A percentile compares a stretch with the other conserved stretches of the same genome.
Conservation (phyloP, 1,139 yeast species). For the Suhomyces guaymorum region DNA sequence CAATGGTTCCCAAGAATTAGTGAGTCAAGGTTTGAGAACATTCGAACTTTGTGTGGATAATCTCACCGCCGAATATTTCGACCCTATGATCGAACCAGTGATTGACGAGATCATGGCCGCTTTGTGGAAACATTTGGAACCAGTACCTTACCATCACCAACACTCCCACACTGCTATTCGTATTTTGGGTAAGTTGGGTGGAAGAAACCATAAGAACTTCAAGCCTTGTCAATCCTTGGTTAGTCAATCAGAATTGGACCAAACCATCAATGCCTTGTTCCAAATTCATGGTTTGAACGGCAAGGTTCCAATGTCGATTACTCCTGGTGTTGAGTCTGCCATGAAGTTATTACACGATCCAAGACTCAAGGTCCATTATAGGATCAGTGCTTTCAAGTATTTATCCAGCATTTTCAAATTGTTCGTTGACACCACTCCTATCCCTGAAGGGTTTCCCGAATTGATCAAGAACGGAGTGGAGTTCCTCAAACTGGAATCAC, state of each 20-base stretch:
- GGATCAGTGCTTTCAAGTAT: conserved; percentile 76
- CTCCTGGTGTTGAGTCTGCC: conserved; percentile 84
- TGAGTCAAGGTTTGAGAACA: conserved; percentile 90
- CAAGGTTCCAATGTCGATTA: conserved; percentile 67
- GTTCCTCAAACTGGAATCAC: conserved; percentile 48
- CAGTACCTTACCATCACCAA: conserved; percentile 89
- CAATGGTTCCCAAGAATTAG: conserved; percentile 87
- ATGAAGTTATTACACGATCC: conserved; percentile 65
- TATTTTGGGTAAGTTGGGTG: conserved; percentile 93
- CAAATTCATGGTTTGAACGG: conserved; percentile 67
- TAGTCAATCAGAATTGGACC: conserved; percentile 58
- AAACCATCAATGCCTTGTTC: conserved; percentile 68
- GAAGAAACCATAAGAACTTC: conserved; percentile 85
- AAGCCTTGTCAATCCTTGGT: conserved; percentile 69
- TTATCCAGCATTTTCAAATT: conserved; percentile 66
- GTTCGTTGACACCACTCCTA: conserved; percentile 63
- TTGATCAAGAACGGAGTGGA: conserved; percentile 48
- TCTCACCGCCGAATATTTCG: conserved; percentile 92
- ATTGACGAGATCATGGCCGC: conserved; percentile 92
- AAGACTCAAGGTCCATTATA: conserved; percentile 63
- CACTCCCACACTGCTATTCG: conserved; percentile 94
- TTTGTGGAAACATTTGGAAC: conserved; percentile 86
- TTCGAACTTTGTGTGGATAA: conserved; percentile 97
- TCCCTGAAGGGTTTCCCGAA: conserved; percentile 57
- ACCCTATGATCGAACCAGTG: conserved; percentile 95